Evolutionary conservation across 208 protist species (phyloP).

Genomic region (Trypanosoma cruzi): DNA sequence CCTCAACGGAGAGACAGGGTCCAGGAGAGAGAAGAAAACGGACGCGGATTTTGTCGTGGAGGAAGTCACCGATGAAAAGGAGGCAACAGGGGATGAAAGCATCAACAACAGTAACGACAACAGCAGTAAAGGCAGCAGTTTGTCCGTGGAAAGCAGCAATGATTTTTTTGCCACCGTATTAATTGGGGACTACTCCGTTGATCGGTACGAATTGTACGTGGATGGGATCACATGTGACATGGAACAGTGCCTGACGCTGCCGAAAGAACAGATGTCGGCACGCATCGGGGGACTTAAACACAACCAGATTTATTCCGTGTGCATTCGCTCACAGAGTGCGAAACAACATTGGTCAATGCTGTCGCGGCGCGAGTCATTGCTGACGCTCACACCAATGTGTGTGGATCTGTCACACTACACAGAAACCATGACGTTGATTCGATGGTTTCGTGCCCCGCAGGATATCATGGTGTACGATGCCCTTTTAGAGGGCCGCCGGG

Average conservation of each 20-base stretch:
- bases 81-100: background rate
- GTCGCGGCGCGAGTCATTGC: conserved; percentile 76
- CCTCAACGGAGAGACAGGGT: background rate
- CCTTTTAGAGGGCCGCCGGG: conserved; percentile 47
- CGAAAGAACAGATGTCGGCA: conserved; percentile 49
- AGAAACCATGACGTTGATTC: conserved; percentile 65
- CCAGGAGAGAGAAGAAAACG: background rate
- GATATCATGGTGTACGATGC: conserved; percentile 48
- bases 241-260: conserved; percentile 48
- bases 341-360: conserved; percentile 85
- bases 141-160: background rate
- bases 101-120: background rate
- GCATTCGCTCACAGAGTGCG: conserved; percentile 75
- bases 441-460: conserved; percentile 61
- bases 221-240: conserved; percentile 67
- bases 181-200: conserved; percentile 74
- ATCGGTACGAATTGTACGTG: conserved; percentile 76
- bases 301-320: conserved; percentile 84
- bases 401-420: conserved; percentile 62
- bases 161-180: conserved; percentile 43
- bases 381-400: conserved; percentile 76
- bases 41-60: background rate
- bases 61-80: background rate
- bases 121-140: background rate
- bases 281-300: conserved; percentile 64